A percentile compares a stretch with the other conserved stretches of the same genome.
Evolutionary conservation across 179 eudicot genomes (phyloP).

Genomic region (Nepenthes alata): DNA sequence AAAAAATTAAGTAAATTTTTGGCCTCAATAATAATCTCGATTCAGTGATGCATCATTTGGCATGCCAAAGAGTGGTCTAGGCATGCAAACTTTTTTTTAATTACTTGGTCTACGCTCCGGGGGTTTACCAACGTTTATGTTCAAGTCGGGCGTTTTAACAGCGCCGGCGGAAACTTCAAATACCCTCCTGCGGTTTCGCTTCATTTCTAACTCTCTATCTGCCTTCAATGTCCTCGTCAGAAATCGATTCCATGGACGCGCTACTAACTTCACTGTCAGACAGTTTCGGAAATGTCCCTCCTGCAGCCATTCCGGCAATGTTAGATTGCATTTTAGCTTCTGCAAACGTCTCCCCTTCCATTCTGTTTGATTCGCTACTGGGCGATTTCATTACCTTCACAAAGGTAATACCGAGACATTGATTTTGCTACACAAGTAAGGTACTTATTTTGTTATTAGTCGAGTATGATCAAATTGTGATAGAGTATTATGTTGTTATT

Average conservation of each 20-base stretch:
- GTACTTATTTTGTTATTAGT: not conserved
- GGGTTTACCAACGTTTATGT: too few relatives aligned
- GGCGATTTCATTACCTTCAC: conserved; percentile 28
- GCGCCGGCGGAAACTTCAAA: too few relatives aligned
- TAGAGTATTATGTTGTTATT: not conserved
- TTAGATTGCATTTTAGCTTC: conserved; percentile 64
- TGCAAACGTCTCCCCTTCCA: conserved; percentile 39
- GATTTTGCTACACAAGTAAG: not conserved
- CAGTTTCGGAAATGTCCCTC: conserved; percentile 66
- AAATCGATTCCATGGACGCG: conserved; percentile 11
- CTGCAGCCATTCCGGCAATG: conserved; percentile 72
- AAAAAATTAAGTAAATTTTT: too few relatives aligned
- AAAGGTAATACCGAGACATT: conserved; percentile 20
- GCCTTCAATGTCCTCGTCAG: too few relatives aligned
- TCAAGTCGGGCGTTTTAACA: too few relatives aligned
- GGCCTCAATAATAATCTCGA: too few relatives aligned
- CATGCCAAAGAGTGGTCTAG: too few relatives aligned
- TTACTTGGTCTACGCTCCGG: too few relatives aligned
- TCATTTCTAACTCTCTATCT: too few relatives aligned
- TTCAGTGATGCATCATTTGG: too few relatives aligned
- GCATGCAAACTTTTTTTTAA: too few relatives aligned
- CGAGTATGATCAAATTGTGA: not conserved
- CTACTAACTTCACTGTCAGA: conserved; percentile 20
- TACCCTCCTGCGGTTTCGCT: too few relatives aligned
- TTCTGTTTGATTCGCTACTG: conserved; percentile 43